These are phyloP conservation scores for Eimeria maxima DNA, from an alignment of 169 alveolate genomes.

Conservation along the genomic window DNA sequence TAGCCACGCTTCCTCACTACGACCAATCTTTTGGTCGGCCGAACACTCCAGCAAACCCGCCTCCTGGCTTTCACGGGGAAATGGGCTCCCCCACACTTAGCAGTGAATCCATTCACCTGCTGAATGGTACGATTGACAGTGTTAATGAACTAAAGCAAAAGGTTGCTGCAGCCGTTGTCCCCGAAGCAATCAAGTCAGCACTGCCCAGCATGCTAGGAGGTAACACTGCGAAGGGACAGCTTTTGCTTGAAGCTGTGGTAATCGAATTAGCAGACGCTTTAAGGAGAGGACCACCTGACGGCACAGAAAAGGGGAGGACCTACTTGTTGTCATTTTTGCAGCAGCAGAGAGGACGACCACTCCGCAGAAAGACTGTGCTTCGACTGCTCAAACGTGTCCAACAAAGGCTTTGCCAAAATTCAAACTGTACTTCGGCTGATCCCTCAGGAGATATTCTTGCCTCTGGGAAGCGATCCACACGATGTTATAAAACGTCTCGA, in stretches of 20 bases:
- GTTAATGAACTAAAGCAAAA: background rate
- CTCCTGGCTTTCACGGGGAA: background rate
- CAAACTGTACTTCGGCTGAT: background rate
- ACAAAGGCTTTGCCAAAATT: background rate
- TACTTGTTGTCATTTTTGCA: slow-evolving; percentile 20
- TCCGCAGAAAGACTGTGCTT: background rate
- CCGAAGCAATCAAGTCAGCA: background rate
- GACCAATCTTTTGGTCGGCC: background rate
- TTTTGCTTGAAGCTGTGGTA: slow-evolving; percentile 41
- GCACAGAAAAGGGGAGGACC: slow-evolving; percentile 30
- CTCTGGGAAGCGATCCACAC: background rate
- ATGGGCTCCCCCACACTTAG: background rate
- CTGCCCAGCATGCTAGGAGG: background rate
- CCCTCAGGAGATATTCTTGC: background rate
- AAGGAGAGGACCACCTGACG: slow-evolving; percentile 47
- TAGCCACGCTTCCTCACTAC: background rate
- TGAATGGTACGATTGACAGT: background rate
- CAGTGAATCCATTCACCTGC: background rate
- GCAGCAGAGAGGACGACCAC: slow-evolving; percentile 22
- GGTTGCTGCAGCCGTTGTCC: background rate
- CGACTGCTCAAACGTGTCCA: slow-evolving; percentile 18
- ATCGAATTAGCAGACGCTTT: slow-evolving; percentile 39
- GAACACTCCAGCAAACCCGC: background rate
- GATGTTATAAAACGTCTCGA: background rate
- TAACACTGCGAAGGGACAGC: slow-evolving; percentile 5